phyloP scores from a whole-genome alignment of 164 flowering plant species.

The Hamamelis virginiana region DNA sequence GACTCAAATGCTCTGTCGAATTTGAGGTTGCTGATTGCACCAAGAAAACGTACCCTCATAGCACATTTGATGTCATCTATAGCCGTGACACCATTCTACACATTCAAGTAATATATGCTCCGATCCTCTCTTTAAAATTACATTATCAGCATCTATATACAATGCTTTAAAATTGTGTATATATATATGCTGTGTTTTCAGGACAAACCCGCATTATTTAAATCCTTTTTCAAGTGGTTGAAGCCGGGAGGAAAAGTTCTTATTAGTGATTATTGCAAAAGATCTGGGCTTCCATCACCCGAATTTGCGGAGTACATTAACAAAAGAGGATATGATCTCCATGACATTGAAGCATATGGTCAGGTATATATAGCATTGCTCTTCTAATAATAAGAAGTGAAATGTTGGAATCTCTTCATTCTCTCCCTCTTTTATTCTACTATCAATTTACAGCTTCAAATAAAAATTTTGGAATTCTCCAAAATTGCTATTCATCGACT shows the following conservation, averaged over 20 bases:
- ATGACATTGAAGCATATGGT: constrained; percentile 82
- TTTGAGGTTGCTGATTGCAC: constrained; percentile 98
- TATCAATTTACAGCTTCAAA: too few species aligned
- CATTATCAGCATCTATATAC: too few species aligned
- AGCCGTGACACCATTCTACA: constrained; percentile 96
- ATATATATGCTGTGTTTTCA: constrained; percentile 31
- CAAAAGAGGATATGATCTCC: constrained; percentile 96
- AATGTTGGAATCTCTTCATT: too few species aligned
- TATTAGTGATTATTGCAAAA: constrained; percentile 87
- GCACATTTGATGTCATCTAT: constrained; percentile 85
- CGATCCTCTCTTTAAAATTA: neutral
- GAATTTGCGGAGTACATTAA: constrained; percentile 74
- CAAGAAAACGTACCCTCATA: constrained; percentile 72
- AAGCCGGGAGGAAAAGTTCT: constrained; percentile 95
- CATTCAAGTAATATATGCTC: constrained; percentile 61
- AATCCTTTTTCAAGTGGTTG: constrained; percentile 85
- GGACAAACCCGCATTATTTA: constrained; percentile 92
- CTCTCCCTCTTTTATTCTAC: too few species aligned
- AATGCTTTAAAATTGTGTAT: neutral
- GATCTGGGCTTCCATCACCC: constrained; percentile 60
- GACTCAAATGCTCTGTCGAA: constrained; percentile 84
- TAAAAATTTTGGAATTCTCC: too few species aligned
- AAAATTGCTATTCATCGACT: too few species aligned
- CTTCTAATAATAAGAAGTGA: too few species aligned
- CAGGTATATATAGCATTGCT: too few species aligned